Percentiles rank a stretch among this genome's conserved stretches.
Evolutionary conservation across 345 rosid genomes (phyloP).

Genomic region (Rhodomyrtus tomentosa): DNA sequence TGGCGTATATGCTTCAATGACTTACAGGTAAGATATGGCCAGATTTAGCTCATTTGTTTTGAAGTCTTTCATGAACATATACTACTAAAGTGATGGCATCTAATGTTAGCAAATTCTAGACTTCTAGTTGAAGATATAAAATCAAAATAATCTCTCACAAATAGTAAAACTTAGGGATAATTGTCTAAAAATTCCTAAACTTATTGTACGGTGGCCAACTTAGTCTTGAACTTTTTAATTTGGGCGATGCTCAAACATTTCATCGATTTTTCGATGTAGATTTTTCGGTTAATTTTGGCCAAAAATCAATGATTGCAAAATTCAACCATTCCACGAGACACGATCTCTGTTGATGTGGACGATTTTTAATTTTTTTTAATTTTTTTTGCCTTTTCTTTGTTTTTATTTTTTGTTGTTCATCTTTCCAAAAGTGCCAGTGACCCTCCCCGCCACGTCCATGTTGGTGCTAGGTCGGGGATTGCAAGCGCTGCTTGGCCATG

Average conservation of each 20-base stretch:
- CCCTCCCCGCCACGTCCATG: neutral
- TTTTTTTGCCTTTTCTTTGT: neutral
- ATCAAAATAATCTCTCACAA: neutral
- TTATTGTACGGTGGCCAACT: neutral
- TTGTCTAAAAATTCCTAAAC: neutral
- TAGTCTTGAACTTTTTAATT: neutral
- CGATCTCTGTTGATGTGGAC: fast-evolving
- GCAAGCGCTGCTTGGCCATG: neutral
- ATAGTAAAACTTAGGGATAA: neutral
- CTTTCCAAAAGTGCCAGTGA: neutral
- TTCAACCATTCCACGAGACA: neutral
- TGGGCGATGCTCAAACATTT: fast-evolving
- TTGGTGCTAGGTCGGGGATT: neutral
- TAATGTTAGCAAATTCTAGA: neutral
- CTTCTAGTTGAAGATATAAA: neutral
- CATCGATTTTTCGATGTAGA: neutral
- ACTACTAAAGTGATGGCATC: neutral
- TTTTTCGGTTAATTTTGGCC: fast-evolving
- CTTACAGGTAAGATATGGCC: neutral
- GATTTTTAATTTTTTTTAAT: neutral
- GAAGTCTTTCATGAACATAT: neutral
- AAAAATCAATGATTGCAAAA: fast-evolving
- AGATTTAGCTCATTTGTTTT: neutral
- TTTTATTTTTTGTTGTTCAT: neutral
- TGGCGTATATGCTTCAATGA: neutral